phyloP scores from a whole-genome alignment of 306 rosid genomes.

The Prunus mume region DNA sequence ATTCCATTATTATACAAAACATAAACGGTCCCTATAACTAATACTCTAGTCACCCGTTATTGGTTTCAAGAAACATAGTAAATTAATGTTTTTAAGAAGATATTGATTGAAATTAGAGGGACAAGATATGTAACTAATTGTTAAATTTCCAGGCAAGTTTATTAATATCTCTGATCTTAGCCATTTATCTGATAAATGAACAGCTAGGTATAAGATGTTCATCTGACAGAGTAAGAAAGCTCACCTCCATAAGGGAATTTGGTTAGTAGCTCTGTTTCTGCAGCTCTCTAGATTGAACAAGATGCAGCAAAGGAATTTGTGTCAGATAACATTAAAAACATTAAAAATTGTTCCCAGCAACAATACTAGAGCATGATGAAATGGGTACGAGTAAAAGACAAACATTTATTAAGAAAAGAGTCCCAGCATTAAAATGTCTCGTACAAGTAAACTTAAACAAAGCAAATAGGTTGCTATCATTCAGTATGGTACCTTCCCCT shows the following conservation, averaged over 20 bases:
- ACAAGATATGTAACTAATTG: neutral
- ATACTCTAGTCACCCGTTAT: neutral
- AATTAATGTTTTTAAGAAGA: neutral
- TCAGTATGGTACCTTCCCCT: slow-evolving; percentile 73
- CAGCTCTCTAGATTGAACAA: slow-evolving; percentile 67
- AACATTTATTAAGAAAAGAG: neutral
- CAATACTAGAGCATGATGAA: neutral
- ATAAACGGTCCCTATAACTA: neutral
- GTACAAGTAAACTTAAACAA: neutral
- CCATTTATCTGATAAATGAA: neutral
- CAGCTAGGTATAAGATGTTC: neutral
- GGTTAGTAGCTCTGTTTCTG: slow-evolving; percentile 77
- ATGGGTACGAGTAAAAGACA: neutral
- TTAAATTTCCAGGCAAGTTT: neutral
- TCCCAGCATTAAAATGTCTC: neutral
- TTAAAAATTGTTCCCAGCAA: neutral
- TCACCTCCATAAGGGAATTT: slow-evolving; percentile 84
- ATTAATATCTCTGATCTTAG: neutral
- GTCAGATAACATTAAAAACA: slow-evolving; percentile 15
- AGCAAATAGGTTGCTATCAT: neutral
- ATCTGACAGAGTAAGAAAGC: slow-evolving; percentile 13
- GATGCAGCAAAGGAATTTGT: slow-evolving; percentile 7
- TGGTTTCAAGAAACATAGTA: neutral
- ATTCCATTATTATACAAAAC: neutral
- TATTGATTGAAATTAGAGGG: neutral